Evolutionary conservation across 2,329 filamentous ascomycete species (phyloP).

Genomic region (Colletotrichum neosansevieriae): DNA sequence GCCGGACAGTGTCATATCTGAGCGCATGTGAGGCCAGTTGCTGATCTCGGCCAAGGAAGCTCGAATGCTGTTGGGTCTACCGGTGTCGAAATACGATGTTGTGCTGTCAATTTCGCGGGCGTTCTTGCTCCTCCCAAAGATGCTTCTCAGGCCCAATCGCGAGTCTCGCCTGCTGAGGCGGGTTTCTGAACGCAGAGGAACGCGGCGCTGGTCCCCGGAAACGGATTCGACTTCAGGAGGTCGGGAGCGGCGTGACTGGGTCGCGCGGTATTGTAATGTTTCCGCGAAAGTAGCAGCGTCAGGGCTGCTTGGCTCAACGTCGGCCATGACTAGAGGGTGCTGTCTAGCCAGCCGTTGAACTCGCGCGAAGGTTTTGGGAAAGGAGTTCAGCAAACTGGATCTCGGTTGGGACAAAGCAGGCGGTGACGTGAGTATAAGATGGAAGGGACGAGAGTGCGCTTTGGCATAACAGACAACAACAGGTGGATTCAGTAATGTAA

Average conservation of each 20-base stretch:
- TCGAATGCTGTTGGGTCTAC: conserved; percentile 55
- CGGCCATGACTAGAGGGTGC: conserved; percentile 34
- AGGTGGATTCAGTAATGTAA: conserved; percentile 36
- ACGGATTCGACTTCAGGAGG: conserved; percentile 53
- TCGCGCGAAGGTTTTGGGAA: not conserved
- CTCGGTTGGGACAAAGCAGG: not conserved
- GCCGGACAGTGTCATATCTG: conserved; percentile 31
- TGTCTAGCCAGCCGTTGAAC: conserved; percentile 19
- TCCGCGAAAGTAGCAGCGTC: conserved; percentile 41
- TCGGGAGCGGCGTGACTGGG: conserved; percentile 51
- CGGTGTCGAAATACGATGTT: conserved; percentile 46
- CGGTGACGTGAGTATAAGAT: conserved; percentile 38
- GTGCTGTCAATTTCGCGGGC: conserved; percentile 50
- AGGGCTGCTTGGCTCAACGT: conserved; percentile 37
- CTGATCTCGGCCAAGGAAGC: conserved; percentile 60
- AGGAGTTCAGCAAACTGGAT: conserved; percentile 3
- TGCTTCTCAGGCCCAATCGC: conserved; percentile 61
- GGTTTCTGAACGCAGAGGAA: conserved; percentile 56
- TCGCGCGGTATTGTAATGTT: conserved; percentile 47
- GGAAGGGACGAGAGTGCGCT: conserved; percentile 20
- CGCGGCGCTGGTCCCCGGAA: conserved; percentile 48
- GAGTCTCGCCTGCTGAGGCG: conserved; percentile 63
- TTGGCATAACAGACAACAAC: conserved; percentile 32
- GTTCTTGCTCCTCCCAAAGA: conserved; percentile 62
- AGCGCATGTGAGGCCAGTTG: conserved; percentile 54